Conservation (phyloP, 1,139 yeast genomes). For the Yamadazyma dushanensis region DNA sequence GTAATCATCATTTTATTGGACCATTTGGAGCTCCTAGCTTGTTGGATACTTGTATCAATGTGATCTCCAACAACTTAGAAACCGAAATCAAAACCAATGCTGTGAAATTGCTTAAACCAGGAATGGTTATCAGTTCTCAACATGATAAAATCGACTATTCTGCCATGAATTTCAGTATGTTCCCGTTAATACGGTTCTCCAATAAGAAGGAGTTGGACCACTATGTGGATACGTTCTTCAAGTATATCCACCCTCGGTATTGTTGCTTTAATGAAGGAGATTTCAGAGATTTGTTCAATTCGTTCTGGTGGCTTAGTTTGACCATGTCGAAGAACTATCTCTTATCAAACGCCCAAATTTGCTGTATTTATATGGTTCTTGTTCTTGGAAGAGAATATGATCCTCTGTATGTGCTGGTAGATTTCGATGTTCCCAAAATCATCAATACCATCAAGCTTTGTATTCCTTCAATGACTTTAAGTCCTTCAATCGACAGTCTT, state of each 20-base stretch:
- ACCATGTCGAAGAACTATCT: background rate
- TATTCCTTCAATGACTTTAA: conserved; percentile 37
- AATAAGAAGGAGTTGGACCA: conserved; percentile 28
- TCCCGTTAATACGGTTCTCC: conserved; percentile 1
- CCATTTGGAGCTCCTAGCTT: conserved; percentile 5
- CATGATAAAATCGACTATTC: conserved; percentile 2
- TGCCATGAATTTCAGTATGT: background rate
- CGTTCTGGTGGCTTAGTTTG: conserved; percentile 3
- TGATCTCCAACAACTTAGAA: conserved; percentile 1
- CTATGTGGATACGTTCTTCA: conserved; percentile 35
- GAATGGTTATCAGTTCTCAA: conserved; percentile 3
- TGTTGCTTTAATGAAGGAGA: conserved; percentile 32
- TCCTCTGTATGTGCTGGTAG: background rate
- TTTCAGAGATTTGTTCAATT: conserved; percentile 15
- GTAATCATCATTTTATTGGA: conserved; percentile 5
- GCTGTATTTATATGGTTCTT: conserved; percentile 12
- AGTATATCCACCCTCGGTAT: conserved; percentile 40
- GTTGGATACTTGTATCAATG: conserved; percentile 1
- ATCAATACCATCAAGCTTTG: conserved; percentile 30
- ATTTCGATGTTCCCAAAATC: conserved; percentile 1
- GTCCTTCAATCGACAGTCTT: conserved; percentile 42
- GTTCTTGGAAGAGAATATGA: conserved; percentile 25
- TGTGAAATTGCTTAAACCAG: background rate
- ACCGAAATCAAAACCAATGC: conserved; percentile 1
- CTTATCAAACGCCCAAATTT: conserved; percentile 1